Evolutionary conservation across 495 filamentous ascomycete species (phyloP).

Genomic region (Hypoxylon fragiforme): DNA sequence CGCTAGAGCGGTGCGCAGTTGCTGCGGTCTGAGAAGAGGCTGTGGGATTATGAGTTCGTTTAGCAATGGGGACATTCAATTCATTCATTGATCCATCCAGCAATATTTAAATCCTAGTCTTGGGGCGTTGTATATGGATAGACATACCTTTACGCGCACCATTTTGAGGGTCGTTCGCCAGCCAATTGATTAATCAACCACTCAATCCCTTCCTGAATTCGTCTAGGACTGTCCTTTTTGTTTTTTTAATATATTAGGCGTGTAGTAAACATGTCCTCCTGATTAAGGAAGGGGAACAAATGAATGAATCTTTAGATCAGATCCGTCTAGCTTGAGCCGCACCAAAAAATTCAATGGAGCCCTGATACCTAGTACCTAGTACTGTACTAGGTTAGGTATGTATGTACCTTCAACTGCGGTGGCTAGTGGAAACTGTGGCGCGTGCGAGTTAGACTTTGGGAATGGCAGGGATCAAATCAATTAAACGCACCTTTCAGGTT

Average conservation of each 20-base stretch:
- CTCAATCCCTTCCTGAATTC: background rate
- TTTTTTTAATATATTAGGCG: no score
- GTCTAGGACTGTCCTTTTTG: no score
- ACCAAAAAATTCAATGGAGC: slow-evolving; percentile 31
- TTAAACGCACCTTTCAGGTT: no score
- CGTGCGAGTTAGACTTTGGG: no score
- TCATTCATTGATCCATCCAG: no score
- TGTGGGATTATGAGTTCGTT: slow-evolving; percentile 3
- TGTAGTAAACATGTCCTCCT: background rate
- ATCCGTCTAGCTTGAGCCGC: background rate
- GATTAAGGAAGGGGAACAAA: background rate
- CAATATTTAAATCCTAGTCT: no score
- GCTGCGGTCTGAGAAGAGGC: slow-evolving; percentile 30
- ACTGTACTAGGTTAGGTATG: no score
- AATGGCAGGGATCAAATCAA: no score
- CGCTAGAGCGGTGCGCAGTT: slow-evolving; percentile 22
- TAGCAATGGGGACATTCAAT: no score
- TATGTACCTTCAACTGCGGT: no score
- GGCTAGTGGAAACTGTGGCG: no score
- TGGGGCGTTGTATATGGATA: no score
- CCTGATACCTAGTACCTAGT: background rate
- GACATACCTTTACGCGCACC: slow-evolving; percentile 36
- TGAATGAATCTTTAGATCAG: background rate
- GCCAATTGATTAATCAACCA: background rate
- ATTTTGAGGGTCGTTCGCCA: slow-evolving; percentile 21